Conservation (phyloP, 140 eudicot genomes). For the Flaveria floridana region DNA sequence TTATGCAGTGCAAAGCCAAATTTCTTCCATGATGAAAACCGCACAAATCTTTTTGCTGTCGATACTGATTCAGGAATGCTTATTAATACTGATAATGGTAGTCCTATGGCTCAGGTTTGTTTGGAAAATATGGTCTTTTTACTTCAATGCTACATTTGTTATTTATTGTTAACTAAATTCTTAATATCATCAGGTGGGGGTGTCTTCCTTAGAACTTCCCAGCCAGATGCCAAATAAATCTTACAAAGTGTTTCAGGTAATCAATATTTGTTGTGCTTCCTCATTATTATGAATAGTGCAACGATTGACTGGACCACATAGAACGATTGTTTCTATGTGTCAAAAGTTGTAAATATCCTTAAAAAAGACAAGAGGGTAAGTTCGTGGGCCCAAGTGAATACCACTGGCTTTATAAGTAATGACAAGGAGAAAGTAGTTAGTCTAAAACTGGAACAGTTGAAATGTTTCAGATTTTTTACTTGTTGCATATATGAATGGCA, state of each 20-base stretch:
- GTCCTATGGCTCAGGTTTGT: slow-evolving; percentile 96
- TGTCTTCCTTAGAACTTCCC: slow-evolving; percentile 44
- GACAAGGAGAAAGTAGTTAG: neutral
- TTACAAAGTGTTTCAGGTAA: slow-evolving; percentile 88
- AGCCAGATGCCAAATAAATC: slow-evolving; percentile 45
- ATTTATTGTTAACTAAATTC: neutral
- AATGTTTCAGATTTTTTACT: too few species aligned
- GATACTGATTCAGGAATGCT: slow-evolving; percentile 95
- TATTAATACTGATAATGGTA: slow-evolving; percentile 89
- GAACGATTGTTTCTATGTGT: neutral
- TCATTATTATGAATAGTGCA: slow-evolving; percentile 17
- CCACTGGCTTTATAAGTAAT: neutral
- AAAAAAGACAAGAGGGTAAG: neutral
- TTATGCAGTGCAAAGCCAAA: slow-evolving; percentile 83
- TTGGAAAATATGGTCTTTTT: slow-evolving; percentile 12
- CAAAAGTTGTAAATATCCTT: slow-evolving; percentile 15
- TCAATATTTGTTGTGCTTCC: slow-evolving; percentile 7
- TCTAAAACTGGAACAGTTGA: too few species aligned
- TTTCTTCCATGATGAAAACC: slow-evolving; percentile 88
- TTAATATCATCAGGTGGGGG: slow-evolving; percentile 57
- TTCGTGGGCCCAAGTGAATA: slow-evolving; percentile 8
- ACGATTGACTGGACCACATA: neutral
- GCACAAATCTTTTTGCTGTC: slow-evolving; percentile 87
- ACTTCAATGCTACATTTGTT: neutral
- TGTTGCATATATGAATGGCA: too few species aligned